phyloP scores from a whole-genome alignment of 73 alveolate species.

The Stentor roeselii region DNA sequence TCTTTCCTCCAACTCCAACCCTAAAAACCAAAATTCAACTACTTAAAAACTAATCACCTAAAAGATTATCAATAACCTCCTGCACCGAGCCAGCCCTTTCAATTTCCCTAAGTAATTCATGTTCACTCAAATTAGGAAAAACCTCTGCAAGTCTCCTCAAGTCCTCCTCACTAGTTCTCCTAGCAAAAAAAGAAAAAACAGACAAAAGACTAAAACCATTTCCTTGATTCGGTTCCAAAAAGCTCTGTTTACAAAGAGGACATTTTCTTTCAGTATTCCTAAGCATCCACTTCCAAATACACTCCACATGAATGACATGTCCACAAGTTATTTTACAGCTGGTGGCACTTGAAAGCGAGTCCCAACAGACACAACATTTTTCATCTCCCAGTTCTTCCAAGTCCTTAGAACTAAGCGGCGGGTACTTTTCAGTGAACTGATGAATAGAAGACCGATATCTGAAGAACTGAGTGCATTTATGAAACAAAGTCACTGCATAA shows the following conservation, averaged over 20 bases:
- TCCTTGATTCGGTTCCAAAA: not conserved
- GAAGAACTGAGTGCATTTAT: not conserved
- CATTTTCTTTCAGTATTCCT: constrained; percentile 19
- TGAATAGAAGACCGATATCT: not conserved
- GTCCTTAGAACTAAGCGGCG: not conserved
- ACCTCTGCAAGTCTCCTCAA: not conserved
- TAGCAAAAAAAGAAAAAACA: not conserved
- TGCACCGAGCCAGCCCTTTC: constrained; percentile 25
- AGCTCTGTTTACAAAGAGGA: constrained; percentile 12
- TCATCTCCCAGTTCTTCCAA: not conserved
- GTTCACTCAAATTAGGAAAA: not conserved
- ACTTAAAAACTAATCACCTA: not conserved
- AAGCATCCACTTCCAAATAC: not conserved
- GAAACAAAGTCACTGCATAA: not conserved
- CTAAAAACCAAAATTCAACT: not conserved
- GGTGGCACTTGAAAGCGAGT: not conserved
- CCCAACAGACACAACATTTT: constrained; percentile 27
- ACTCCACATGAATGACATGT: constrained; percentile 7
- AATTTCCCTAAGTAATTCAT: not conserved
- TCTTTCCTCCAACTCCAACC: not conserved
- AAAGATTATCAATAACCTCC: not conserved
- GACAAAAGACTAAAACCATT: not conserved
- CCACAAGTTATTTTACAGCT: constrained; percentile 22
- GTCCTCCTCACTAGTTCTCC: constrained; percentile 1
- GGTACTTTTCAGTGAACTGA: not conserved